These are phyloP conservation scores for Talaromyces atroroseus DNA, from an alignment of 2,329 filamentous ascomycete genomes.

Conservation along the genomic window DNA sequence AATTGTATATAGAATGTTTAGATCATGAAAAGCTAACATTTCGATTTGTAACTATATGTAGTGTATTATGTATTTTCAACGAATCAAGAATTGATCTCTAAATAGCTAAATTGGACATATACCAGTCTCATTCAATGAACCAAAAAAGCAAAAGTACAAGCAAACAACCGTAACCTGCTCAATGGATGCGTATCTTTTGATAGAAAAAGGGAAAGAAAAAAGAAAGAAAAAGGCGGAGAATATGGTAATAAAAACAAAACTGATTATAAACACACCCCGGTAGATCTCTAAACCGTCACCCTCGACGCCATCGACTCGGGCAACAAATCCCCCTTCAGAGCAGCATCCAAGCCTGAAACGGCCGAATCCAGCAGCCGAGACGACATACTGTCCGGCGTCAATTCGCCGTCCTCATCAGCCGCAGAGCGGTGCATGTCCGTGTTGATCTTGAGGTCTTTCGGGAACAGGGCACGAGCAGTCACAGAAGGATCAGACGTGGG, in stretches of 20 bases:
- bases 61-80: background rate
- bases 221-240: no score
- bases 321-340: conserved; percentile 36
- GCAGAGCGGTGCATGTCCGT: conserved; percentile 34
- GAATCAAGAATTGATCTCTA: background rate
- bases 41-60: background rate
- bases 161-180: conserved; percentile 9
- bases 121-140: conserved; percentile 12
- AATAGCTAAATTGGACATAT: conserved; percentile 13
- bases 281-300: conserved; percentile 18
- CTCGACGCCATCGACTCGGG: conserved; percentile 41
- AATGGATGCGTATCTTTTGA: conserved; percentile 2
- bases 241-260: background rate
- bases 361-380: conserved; percentile 43
- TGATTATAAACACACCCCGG: background rate
- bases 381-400: conserved; percentile 46
- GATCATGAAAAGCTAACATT: background rate
- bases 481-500: conserved; percentile 23
- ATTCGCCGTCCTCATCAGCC: conserved; percentile 36
- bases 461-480: conserved; percentile 20
- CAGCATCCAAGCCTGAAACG: conserved; percentile 37
- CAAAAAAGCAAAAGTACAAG: conserved; percentile 6
- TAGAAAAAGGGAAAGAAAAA: background rate
- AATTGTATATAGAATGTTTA: background rate
- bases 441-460: conserved; percentile 42